phyloP scores from a whole-genome alignment of 306 rosid species.

The Herpetospermum pedunculosum region DNA sequence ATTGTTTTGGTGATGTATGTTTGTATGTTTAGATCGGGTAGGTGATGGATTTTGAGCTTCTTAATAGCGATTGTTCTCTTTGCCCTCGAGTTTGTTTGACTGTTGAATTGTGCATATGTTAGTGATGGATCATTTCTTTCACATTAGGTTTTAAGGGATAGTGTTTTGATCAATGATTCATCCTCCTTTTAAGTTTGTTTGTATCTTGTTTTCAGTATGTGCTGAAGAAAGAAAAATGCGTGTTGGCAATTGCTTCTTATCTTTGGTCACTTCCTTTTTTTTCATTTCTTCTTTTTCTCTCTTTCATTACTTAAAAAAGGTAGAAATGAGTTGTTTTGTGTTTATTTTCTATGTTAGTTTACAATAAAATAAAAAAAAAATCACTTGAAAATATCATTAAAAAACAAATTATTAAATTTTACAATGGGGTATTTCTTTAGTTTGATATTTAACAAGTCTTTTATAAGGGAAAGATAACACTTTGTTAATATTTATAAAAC shows the following conservation, averaged over 20 bases:
- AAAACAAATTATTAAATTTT: background rate
- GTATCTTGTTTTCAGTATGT: background rate
- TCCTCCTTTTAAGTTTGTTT: background rate
- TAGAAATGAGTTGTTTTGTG: background rate
- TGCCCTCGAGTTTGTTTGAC: background rate
- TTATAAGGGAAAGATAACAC: background rate
- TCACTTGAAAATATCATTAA: background rate
- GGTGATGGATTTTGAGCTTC: background rate
- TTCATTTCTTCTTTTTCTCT: background rate
- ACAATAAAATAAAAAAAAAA: background rate
- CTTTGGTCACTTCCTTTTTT: background rate
- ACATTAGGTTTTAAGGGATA: background rate
- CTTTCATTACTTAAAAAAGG: background rate
- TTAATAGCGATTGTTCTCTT: background rate
- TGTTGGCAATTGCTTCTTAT: background rate
- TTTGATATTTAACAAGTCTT: background rate
- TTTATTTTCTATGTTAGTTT: background rate
- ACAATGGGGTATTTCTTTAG: background rate
- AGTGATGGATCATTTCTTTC: background rate
- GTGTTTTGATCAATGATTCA: background rate
- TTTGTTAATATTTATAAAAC: background rate
- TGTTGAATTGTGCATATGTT: constrained; percentile 4
- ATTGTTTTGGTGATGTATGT: background rate
- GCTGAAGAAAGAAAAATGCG: background rate
- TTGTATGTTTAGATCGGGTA: constrained; percentile 5